Percentiles rank a stretch among this genome's conserved stretches.
Evolutionary conservation across 768 basidiomycete genomes (phyloP).

Genomic region (Nevesoporus exiguus): DNA sequence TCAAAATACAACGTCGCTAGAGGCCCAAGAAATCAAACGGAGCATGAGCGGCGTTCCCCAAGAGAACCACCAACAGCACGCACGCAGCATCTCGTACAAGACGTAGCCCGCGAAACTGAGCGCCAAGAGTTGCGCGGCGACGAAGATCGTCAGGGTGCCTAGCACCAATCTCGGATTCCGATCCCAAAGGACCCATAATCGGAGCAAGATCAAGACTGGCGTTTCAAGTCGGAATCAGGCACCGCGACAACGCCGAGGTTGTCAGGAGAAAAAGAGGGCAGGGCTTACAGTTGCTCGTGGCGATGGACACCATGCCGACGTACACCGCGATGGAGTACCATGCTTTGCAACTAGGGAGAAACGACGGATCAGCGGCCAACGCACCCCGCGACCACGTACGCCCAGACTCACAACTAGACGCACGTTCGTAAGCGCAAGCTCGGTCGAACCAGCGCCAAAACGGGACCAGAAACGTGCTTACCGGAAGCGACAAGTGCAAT

Average conservation of each 20-base stretch:
- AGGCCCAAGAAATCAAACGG: neutral
- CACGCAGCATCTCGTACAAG: conserved; percentile 27
- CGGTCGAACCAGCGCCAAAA: neutral
- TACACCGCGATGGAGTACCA: conserved; percentile 18
- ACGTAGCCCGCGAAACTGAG: conserved; percentile 26
- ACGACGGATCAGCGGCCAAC: neutral
- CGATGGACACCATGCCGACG: conserved; percentile 36
- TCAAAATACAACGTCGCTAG: conserved; percentile 19
- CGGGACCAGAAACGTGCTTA: conserved; percentile 4
- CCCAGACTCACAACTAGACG: conserved; percentile 20
- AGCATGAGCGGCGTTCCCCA: neutral
- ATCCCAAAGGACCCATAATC: conserved; percentile 39
- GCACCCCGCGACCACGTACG: neutral
- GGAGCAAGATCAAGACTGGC: conserved; percentile 36
- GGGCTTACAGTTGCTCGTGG: conserved; percentile 35
- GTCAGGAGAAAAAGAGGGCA: neutral
- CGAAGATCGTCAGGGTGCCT: conserved; percentile 28
- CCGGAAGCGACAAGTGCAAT: conserved; percentile 11
- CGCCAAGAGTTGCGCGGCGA: conserved; percentile 28
- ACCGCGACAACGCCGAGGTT: neutral
- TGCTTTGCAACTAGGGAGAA: conserved; percentile 22
- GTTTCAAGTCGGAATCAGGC: conserved; percentile 4
- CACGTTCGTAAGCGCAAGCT: neutral
- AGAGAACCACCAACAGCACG: conserved; percentile 1
- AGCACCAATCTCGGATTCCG: conserved; percentile 26